Percentiles rank a stretch among this genome's conserved stretches.
phyloP scores from a whole-genome alignment of 306 rosid genomes.

The Abrus pulchellus region DNA sequence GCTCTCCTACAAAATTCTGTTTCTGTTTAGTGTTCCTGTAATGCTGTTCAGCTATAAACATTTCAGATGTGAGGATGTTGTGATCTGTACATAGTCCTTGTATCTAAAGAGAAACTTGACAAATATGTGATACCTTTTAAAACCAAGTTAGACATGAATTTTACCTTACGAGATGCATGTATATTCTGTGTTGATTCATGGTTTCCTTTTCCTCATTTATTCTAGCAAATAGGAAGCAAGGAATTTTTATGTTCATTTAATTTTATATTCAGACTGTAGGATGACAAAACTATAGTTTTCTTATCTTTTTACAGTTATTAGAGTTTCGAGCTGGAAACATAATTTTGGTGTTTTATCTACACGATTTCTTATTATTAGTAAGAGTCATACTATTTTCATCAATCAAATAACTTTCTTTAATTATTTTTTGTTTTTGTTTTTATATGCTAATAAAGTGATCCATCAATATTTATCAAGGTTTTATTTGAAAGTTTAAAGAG shows the following conservation, averaged over 20 bases:
- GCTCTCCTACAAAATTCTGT: constrained; percentile 64
- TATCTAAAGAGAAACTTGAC: constrained; percentile 17
- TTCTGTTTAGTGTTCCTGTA: constrained; percentile 58
- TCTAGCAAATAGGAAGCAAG: constrained; percentile 31
- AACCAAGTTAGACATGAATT: constrained; percentile 37
- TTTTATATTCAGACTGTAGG: neutral
- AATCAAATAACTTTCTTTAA: too few relatives aligned
- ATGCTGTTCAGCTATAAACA: constrained; percentile 38
- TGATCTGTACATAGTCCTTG: constrained; percentile 36
- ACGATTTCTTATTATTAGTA: too few relatives aligned
- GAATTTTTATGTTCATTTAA: neutral
- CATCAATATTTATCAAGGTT: too few relatives aligned
- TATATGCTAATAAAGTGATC: too few relatives aligned
- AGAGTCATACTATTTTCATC: too few relatives aligned
- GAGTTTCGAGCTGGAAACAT: too few relatives aligned
- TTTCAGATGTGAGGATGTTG: constrained; percentile 16
- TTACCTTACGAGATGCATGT: constrained; percentile 35
- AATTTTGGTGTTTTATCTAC: too few relatives aligned
- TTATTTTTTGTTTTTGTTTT: too few relatives aligned
- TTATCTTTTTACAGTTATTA: neutral
- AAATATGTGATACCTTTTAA: constrained; percentile 16
- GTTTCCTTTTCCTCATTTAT: constrained; percentile 15
- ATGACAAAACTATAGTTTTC: neutral
- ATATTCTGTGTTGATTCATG: constrained; percentile 35
- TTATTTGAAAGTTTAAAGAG: too few relatives aligned